Evolutionary conservation across 2,329 filamentous ascomycete species (phyloP).

Genomic region (Simplicillium aogashimaense): DNA sequence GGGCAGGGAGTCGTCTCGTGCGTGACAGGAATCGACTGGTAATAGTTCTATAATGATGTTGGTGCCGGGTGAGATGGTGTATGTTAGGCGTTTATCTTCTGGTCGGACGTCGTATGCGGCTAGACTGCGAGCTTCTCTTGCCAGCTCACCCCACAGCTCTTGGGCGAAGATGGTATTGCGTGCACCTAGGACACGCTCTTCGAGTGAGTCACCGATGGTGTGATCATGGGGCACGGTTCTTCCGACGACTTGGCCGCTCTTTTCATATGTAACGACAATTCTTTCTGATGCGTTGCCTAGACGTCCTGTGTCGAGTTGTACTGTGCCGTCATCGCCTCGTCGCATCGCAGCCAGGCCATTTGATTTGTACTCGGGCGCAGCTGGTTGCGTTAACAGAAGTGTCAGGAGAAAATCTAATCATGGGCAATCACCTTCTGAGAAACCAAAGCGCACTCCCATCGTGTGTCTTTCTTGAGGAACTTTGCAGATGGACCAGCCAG

Average conservation of each 20-base stretch:
- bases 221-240: constrained; percentile 43
- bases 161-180: constrained; percentile 73
- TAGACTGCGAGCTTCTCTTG: constrained; percentile 67
- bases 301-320: constrained; percentile 59
- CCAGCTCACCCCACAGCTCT: constrained; percentile 85
- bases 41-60: constrained; percentile 58
- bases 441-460: constrained; percentile 82
- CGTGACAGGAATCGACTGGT: constrained; percentile 35
- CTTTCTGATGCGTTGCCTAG: constrained; percentile 43
- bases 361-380: constrained; percentile 48
- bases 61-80: constrained; percentile 40
- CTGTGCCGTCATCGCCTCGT: constrained; percentile 62
- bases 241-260: constrained; percentile 48
- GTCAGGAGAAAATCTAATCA: constrained; percentile 12
- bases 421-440: constrained; percentile 54
- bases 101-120: constrained; percentile 61
- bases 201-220: constrained; percentile 42
- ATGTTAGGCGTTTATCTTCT: constrained; percentile 46
- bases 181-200: constrained; percentile 62
- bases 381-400: constrained; percentile 16
- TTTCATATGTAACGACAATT: constrained; percentile 58
- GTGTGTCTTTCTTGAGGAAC: constrained; percentile 63
- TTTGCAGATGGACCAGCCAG: constrained; percentile 78
- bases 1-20: constrained; percentile 19
- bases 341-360: constrained; percentile 75